Base-by-base conservation (phyloP, 495 filamentous ascomycete species). In the Polyplosphaeria fusca region DNA sequence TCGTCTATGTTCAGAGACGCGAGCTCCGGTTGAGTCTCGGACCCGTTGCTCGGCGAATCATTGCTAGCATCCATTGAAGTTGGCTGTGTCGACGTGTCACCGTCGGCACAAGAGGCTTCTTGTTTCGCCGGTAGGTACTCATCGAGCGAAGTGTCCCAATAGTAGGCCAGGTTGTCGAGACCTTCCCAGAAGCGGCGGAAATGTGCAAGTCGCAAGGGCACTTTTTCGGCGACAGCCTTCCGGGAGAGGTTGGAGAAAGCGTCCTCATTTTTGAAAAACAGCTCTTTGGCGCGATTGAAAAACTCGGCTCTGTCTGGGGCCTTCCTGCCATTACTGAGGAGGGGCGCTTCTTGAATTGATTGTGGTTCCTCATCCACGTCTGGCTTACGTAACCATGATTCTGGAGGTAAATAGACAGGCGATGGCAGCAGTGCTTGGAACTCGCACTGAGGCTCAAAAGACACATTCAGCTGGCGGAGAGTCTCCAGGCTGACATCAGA, bases 71-170 rank as follows among this genome's bases (percentile, higher is more conserved):
- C 38, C 19, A 32, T 35, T 37, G 41, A 13, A 14, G 23, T 11
- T n/a, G 44, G 19, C 22, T 27, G 28, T 41, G 18, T 16, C 37
- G 18, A 7, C 14, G 24, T 19, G 3, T 61, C 49, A 44, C 52
- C 41, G 7, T 20, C 40, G 14, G 37, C 23, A 11, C 50, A 38
- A 14, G 26, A 23, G 13, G 25, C 46, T 26, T 58, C 48, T 20
- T 40, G 26, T 12, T 53, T 49, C 9, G 61, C 48, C 23, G 61
- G 46, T 52, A 68, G 62, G 56, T 85, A 82, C 11, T 80, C 55
- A 52, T 86, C 83, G 35, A 77, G 51, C 52, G 78, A 82, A 20
- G 71, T 74, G 64, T 86, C 83, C 83, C 83, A 86, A 64, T 82
- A 85, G 46, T 82, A 79, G 16, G 78, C 71, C 77, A 86, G 74